Evolutionary conservation across 148 eudicot genomes (phyloP).

Genomic region (Rhododendron williamsianum): DNA sequence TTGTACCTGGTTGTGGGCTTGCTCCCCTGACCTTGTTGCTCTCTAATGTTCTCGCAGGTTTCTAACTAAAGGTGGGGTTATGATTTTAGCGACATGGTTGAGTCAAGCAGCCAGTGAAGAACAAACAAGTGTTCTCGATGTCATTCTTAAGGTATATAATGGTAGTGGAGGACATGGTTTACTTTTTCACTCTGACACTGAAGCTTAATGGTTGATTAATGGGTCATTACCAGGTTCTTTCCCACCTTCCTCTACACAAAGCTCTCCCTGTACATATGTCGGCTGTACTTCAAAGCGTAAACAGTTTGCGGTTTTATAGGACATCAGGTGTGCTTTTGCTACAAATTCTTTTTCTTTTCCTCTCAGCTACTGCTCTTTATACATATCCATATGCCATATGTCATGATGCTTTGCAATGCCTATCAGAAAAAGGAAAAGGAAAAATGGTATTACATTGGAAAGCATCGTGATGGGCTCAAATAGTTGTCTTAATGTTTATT

Average conservation of each 20-base stretch:
- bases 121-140: slow-evolving; percentile 78
- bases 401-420: background rate
- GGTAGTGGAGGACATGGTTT: background rate
- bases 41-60: slow-evolving; percentile 48
- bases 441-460: background rate
- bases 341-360: slow-evolving; percentile 3
- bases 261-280: slow-evolving; percentile 91
- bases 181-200: slow-evolving; percentile 2
- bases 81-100: slow-evolving; percentile 91
- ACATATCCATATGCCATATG: background rate
- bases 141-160: slow-evolving; percentile 54
- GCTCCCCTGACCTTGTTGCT: slow-evolving; percentile 4
- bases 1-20: background rate
- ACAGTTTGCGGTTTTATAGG: slow-evolving; percentile 70
- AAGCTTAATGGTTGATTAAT: slow-evolving; percentile 14
- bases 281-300: slow-evolving; percentile 80
- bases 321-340: slow-evolving; percentile 62
- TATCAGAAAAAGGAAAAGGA: background rate
- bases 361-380: background rate
- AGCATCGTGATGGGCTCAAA: background rate
- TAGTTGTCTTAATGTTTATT: background rate
- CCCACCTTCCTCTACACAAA: slow-evolving; percentile 70
- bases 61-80: slow-evolving; percentile 71
- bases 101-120: slow-evolving; percentile 89
- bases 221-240: slow-evolving; percentile 52